Evolutionary conservation across 177 flowering plant genomes (phyloP).

Genomic region (Telopea speciosissima): DNA sequence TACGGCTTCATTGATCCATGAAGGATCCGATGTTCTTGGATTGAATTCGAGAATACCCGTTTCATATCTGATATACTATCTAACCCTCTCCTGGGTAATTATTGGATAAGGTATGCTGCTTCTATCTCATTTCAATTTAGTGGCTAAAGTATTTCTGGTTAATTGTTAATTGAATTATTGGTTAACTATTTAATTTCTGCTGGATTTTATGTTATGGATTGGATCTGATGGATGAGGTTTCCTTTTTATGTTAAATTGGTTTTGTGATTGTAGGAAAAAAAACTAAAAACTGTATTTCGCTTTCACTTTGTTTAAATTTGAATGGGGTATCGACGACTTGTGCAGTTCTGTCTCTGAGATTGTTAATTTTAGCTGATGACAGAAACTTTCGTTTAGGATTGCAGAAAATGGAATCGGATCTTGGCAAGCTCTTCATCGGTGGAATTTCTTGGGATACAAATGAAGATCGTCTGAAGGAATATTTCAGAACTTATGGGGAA

Average conservation of each 20-base stretch:
- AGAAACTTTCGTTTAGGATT: constrained; percentile 5
- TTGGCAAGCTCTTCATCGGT: constrained; percentile 89
- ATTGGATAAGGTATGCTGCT: constrained; percentile 25
- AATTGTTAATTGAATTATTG: background rate
- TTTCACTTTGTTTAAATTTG: background rate
- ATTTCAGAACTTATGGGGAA: constrained; percentile 70
- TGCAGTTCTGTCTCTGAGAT: background rate
- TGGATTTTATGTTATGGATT: constrained; percentile 1
- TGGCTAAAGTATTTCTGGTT: constrained; percentile 4
- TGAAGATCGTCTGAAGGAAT: constrained; percentile 85
- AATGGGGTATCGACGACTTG: constrained; percentile 2
- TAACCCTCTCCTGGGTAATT: constrained; percentile 25
- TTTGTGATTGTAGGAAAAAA: background rate
- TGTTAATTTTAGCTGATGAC: constrained; percentile 10
- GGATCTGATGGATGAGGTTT: constrained; percentile 6
- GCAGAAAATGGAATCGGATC: constrained; percentile 80
- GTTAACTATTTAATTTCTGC: background rate
- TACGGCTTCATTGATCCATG: constrained; percentile 23
- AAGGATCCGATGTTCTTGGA: constrained; percentile 36
- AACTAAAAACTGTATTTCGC: background rate
- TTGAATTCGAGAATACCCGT: constrained; percentile 37
- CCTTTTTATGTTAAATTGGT: background rate
- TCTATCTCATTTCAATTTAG: constrained; percentile 21
- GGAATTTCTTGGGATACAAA: constrained; percentile 98
- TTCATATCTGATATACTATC: constrained; percentile 27